Evolutionary conservation across 495 filamentous ascomycete genomes (phyloP).

Genomic region (Astrothelium macrocarpum): DNA sequence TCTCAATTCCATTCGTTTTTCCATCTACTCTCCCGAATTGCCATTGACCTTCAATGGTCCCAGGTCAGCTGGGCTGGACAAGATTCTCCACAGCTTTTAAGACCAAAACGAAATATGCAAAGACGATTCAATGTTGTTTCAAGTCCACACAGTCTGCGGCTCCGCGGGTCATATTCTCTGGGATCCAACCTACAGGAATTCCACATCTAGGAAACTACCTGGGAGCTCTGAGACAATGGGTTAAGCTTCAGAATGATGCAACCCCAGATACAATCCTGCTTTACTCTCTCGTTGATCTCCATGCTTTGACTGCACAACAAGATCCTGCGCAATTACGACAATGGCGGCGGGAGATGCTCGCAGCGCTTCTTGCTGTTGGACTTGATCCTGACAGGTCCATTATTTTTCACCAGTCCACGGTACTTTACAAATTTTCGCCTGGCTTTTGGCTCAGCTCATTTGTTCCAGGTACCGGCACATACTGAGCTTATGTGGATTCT

Average conservation of each 20-base stretch:
- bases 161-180: conserved; percentile 66
- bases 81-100: neutral
- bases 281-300: conserved; percentile 83
- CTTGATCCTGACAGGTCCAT: conserved; percentile 62
- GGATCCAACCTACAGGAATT: conserved; percentile 89
- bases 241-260: conserved; percentile 58
- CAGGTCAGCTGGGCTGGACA: neutral
- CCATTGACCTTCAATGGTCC: neutral
- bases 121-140: neutral
- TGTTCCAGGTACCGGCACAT: conserved; percentile 59
- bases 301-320: conserved; percentile 78
- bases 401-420: conserved; percentile 77
- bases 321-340: conserved; percentile 44
- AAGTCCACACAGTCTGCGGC: neutral
- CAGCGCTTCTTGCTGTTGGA: conserved; percentile 73
- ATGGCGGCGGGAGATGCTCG: conserved; percentile 64
- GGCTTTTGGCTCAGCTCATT: neutral
- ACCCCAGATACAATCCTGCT: conserved; percentile 48
- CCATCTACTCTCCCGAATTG: neutral
- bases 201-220: conserved; percentile 97
- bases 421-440: conserved; percentile 26
- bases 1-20: conserved; percentile 12
- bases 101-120: neutral
- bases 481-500: conserved; percentile 93
- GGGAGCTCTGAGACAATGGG: conserved; percentile 84